phyloP scores from a whole-genome alignment of 331 rosid genomes.

The Stylosanthes scabra region DNA sequence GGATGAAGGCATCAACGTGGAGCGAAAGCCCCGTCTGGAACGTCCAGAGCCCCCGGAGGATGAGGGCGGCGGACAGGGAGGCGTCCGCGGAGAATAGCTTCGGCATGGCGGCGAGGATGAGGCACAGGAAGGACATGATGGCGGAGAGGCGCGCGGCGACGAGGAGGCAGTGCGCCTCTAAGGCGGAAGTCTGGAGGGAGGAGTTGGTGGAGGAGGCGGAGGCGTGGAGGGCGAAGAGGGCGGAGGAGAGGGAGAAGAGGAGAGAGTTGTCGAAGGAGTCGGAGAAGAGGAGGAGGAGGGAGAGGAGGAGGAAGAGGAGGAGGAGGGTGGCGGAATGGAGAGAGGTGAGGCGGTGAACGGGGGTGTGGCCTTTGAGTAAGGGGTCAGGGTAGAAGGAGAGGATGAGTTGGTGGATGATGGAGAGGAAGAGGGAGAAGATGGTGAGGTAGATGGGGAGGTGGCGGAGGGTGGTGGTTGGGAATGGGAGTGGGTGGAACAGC shows the following conservation, averaged over 20 bases:
- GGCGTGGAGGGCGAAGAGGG: conserved; percentile 69
- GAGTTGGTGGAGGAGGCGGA: conserved; percentile 59
- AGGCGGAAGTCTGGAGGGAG: conserved; percentile 68
- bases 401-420: conserved; percentile 60
- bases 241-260: conserved; percentile 66
- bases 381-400: conserved; percentile 72
- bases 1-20: conserved; percentile 84
- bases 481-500: conserved; percentile 78
- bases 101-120: conserved; percentile 64
- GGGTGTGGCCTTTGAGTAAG: conserved; percentile 80
- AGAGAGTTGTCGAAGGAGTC: conserved; percentile 63
- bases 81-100: conserved; percentile 78
- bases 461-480: conserved; percentile 44
- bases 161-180: conserved; percentile 81
- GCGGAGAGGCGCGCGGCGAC: conserved; percentile 61
- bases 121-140: conserved; percentile 53
- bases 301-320: conserved; percentile 71
- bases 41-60: conserved; percentile 83
- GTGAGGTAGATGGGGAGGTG: conserved; percentile 62
- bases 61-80: conserved; percentile 59
- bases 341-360: conserved; percentile 76
- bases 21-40: conserved; percentile 87
- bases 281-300: conserved; percentile 64
- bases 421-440: conserved; percentile 54
- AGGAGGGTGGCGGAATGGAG: conserved; percentile 76